Evolutionary conservation across 305 asterid genomes (phyloP), one percentile per base, ranked within the genome.

Genomic region (Rubia peregrina): DNA sequence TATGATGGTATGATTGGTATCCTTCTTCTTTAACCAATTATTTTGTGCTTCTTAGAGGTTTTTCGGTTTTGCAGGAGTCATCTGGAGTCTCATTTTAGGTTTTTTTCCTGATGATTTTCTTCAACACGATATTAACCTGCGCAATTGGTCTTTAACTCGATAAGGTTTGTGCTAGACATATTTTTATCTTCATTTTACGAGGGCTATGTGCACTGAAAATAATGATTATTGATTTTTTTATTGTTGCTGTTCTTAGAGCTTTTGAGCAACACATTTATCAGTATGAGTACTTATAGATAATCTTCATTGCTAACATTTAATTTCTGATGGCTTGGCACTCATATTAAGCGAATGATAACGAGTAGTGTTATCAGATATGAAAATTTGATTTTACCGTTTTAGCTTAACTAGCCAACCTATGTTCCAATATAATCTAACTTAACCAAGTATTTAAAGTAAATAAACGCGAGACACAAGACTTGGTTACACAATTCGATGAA

Each of bases 31-130:
- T 48, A 77, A 61, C 51, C 63, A 16, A 43, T 30, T 71, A 41
- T 72, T 68, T 69, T 49, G n/a, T 61, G 48, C 43, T 51, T 30
- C 36, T 48, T 56, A 65, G 66, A 22, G 12, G 33, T 53, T 55
- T 66, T 24, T 44, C 55, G 68, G 12, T 65, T 33, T 70, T 71
- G 65, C 96, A 94, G 98, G 90, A 83, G 71, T 94, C 98, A 68
- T 94, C 98, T 74, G 98, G 97, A 75, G 88, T 89, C 74, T 80
- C 85, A 73, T 91, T 94, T 83, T 75, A 91, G 86, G 87, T 90
- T 80, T 91, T 91, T 80, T 91, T 91, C 81, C 80, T 91, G 80
- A 91, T 94, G 98, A 91, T 94, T 86, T 77, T 89, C 80, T 75
- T 94, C 21, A 96, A 94, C 82, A 78, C 96, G 74, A 68, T 85